Base-by-base conservation (phyloP, 2,329 filamentous ascomycete genomes). In the Fusarium vanettenii region DNA sequence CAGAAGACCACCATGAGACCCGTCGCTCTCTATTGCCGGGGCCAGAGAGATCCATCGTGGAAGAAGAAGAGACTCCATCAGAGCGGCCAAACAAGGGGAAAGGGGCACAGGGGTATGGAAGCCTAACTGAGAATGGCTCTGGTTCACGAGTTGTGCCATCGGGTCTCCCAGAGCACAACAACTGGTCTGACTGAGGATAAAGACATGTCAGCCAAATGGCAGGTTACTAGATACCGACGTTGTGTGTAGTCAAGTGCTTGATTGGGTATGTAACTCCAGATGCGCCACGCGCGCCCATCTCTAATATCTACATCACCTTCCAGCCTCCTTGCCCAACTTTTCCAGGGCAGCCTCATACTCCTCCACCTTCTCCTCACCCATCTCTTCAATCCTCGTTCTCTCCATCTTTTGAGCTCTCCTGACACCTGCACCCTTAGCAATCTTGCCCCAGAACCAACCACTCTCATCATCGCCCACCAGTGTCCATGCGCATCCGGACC, bases 371-470 rank as follows among this genome's bases (percentile, higher is more conserved):
- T 84, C 84, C 74, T 89, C 86, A 14, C 76, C 77, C 76, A 90
- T 90, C 72, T 85, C 84, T 9, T 83, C 80, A 27, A 90, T 80
- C 45, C 85, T 82, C 5, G 87, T 81, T 68, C 89, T 84, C 72
- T 86, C 86, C 25, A 91, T 86, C 76, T 83, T 85, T 29, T 80
- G 80, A 2, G 79, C 80, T 57, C 87, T 84, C 65, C 84, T 82
- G 16, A 90, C 81, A 9, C 90, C 85, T 67, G 84, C 81, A 6
- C 92, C 86, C 67, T 87, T 88, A 27, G 91, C 93, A 71, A 98
- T 92, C 77, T 94, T 93, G 69, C 93, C 93, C 89, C 94, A 95
- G 84, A 98, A 99, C 95, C 97, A 98, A 52, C 93, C 90, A 25
- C 92, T 95, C 84, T 99, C 95, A 4, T 89, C 89, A 77, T 95